These are phyloP conservation scores for Colletotrichum sp. DNA, from an alignment of 2,329 filamentous ascomycete genomes.

Conservation along the genomic window DNA sequence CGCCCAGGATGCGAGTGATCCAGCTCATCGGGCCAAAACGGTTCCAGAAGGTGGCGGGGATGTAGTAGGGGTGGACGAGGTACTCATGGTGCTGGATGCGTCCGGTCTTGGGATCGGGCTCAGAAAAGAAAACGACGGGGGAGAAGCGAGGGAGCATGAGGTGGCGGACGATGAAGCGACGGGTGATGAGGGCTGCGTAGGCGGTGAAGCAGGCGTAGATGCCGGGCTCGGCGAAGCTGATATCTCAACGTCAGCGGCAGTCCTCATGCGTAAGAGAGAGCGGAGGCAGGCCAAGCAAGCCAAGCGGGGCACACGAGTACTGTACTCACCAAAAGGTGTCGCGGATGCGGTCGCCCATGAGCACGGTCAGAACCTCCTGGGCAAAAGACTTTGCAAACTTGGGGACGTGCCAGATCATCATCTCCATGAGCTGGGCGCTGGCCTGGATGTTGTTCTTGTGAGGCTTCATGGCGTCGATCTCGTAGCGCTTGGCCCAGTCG, in stretches of 20 bases:
- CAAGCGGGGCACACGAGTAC: not conserved
- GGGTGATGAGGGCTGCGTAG: conserved; percentile 51
- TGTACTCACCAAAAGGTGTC: conserved; percentile 67
- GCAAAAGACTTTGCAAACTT: conserved; percentile 48
- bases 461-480: conserved; percentile 63
- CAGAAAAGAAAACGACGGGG: conserved; percentile 42
- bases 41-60: conserved; percentile 62
- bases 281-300: not conserved
- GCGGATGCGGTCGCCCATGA: conserved; percentile 69
- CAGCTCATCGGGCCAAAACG: conserved; percentile 65
- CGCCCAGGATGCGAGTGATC: conserved; percentile 48
- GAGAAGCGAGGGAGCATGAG: conserved; percentile 63
- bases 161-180: conserved; percentile 62
- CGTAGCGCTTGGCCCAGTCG: conserved; percentile 60
- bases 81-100: conserved; percentile 56
- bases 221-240: conserved; percentile 50
- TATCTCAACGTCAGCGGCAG: not conserved
- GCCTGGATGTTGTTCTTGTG: conserved; percentile 51
- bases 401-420: conserved; percentile 64
- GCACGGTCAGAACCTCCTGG: conserved; percentile 55
- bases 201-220: conserved; percentile 33
- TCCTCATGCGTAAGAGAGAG: not conserved
- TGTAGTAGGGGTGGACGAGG: conserved; percentile 70
- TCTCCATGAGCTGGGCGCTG: conserved; percentile 63
- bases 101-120: conserved; percentile 57